Percentiles rank a stretch among this genome's conserved stretches.
These are phyloP conservation scores for Periglandula ipomoeae DNA, from an alignment of 2,329 filamentous ascomycete species.

Conservation along the genomic window DNA sequence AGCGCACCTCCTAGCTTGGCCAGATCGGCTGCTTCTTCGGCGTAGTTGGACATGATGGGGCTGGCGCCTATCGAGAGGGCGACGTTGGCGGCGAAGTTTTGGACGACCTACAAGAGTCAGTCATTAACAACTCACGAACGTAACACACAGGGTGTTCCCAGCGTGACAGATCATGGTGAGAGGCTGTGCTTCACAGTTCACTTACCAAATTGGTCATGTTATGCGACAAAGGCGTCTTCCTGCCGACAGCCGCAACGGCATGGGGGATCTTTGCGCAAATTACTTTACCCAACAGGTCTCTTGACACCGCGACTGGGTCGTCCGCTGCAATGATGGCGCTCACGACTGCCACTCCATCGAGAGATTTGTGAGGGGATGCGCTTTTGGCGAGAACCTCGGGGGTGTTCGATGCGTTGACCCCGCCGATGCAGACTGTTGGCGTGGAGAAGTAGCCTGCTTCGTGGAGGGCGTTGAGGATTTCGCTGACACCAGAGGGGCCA, in stretches of 20 bases:
- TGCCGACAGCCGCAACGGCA: constrained; percentile 52
- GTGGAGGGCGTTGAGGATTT: constrained; percentile 47
- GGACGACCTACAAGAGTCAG: constrained; percentile 50
- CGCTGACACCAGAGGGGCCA: constrained; percentile 44
- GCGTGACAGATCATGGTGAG: too few relatives aligned
- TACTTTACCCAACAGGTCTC: constrained; percentile 37
- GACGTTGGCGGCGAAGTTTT: constrained; percentile 90
- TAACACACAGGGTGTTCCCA: too few relatives aligned
- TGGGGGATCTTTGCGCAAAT: constrained; percentile 40
- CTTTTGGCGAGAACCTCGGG: constrained; percentile 66
- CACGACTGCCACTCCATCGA: constrained; percentile 81
- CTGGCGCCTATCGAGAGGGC: constrained; percentile 76
- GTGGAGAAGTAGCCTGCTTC: constrained; percentile 34
- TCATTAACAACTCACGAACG: too few relatives aligned
- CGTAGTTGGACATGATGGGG: constrained; percentile 90
- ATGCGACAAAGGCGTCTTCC: constrained; percentile 66
- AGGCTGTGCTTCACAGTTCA: too few relatives aligned
- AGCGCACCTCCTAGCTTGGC: constrained; percentile 66
- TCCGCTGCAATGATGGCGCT: constrained; percentile 73
- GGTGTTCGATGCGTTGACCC: constrained; percentile 69
- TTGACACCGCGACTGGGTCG: constrained; percentile 56
- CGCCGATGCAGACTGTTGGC: constrained; percentile 77
- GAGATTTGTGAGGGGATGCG: constrained; percentile 38
- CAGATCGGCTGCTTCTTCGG: constrained; percentile 73
- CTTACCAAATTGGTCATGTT: constrained; percentile 88